Evolutionary conservation across 306 rosid genomes (phyloP).

Genomic region (Vicia villosa): DNA sequence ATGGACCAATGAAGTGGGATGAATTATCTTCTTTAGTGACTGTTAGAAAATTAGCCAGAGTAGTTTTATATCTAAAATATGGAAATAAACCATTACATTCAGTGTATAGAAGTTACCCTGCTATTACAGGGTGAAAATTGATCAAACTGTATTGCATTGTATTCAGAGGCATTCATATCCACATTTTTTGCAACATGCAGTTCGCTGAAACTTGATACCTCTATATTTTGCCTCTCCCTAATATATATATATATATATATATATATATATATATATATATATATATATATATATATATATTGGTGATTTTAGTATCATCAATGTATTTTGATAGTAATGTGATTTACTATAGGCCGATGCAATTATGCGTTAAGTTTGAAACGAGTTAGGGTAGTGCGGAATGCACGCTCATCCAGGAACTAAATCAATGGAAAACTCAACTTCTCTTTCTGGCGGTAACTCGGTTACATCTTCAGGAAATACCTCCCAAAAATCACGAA

Average conservation of each 20-base stretch:
- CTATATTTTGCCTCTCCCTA: conserved; percentile 30
- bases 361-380: too few species aligned
- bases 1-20: conserved; percentile 61
- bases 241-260: conserved; percentile 31
- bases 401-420: too few species aligned
- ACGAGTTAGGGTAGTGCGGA: too few species aligned
- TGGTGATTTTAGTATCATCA: too few species aligned
- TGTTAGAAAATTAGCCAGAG: conserved; percentile 41
- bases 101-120: conserved; percentile 89
- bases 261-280: too few species aligned
- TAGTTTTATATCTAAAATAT: conserved; percentile 42
- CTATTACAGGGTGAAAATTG: conserved; percentile 71
- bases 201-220: conserved; percentile 48
- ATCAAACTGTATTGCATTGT: conserved; percentile 56
- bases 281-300: too few species aligned
- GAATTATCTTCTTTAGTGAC: conserved; percentile 65
- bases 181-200: conserved; percentile 48
- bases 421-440: too few species aligned
- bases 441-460: too few species aligned
- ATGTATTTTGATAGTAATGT: too few species aligned
- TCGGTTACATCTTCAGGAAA: too few species aligned
- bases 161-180: conserved; percentile 50
- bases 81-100: conserved; percentile 70
- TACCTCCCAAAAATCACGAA: too few species aligned
- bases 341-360: too few species aligned